These are phyloP conservation scores for Symbiodinium pilosum DNA, from an alignment of 73 alveolate species.

Conservation along the genomic window DNA sequence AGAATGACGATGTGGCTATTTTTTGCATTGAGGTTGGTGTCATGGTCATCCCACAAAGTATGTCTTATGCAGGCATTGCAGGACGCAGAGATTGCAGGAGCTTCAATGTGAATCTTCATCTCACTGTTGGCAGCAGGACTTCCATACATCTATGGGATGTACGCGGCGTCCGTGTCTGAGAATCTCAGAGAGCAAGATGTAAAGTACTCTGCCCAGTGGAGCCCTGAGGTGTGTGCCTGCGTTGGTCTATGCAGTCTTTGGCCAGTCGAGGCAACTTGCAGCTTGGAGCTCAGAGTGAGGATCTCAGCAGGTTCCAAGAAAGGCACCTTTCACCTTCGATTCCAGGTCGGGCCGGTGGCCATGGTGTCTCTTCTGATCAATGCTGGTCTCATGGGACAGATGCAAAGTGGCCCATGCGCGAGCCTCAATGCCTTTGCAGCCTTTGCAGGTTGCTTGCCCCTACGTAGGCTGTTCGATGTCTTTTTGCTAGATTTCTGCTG, in stretches of 20 bases:
- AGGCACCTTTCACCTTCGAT: too few relatives aligned
- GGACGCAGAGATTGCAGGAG: background rate
- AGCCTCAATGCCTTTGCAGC: too few relatives aligned
- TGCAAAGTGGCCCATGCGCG: constrained; percentile 21
- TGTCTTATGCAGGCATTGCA: constrained; percentile 90
- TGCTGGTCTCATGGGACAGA: constrained; percentile 55
- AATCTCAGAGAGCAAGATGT: background rate
- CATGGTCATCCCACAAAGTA: constrained; percentile 94
- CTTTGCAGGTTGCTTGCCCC: too few relatives aligned
- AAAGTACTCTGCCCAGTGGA: too few relatives aligned
- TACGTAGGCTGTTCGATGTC: too few relatives aligned
- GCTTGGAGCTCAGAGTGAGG: background rate
- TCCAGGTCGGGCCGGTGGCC: constrained; percentile 94
- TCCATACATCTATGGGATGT: constrained; percentile 79
- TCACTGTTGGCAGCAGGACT: constrained; percentile 9
- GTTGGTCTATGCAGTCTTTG: constrained; percentile 78
- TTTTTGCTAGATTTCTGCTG: background rate
- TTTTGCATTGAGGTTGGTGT: constrained; percentile 39
- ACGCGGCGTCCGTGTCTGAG: constrained; percentile 40
- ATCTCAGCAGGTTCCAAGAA: too few relatives aligned
- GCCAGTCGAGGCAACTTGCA: constrained; percentile 92
- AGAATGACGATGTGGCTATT: too few relatives aligned
- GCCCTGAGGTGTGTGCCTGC: constrained; percentile 63
- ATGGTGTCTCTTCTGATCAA: constrained; percentile 70
- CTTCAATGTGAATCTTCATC: too few relatives aligned